These are phyloP conservation scores for Neopestalotiopsis sp. DNA, from an alignment of 2,329 filamentous ascomycete species.

Conservation along the genomic window DNA sequence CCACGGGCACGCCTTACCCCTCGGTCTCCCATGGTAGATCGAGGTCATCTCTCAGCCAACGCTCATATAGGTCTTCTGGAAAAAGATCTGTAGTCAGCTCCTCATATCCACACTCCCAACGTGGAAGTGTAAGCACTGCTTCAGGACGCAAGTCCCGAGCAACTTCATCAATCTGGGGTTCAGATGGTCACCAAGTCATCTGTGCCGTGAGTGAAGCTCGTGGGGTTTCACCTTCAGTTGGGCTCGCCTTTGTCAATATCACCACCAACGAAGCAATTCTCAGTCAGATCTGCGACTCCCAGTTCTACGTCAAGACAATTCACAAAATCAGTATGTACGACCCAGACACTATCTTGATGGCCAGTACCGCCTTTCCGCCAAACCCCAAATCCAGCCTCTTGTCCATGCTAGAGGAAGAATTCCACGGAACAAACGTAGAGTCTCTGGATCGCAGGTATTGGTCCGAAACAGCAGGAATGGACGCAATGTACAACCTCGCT, in stretches of 20 bases:
- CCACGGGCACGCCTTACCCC: constrained; percentile 28
- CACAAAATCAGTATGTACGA: constrained; percentile 85
- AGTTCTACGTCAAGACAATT: constrained; percentile 87
- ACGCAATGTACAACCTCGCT: constrained; percentile 80
- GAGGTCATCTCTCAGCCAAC: constrained; percentile 31
- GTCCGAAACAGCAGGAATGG: constrained; percentile 79
- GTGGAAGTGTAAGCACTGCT: constrained; percentile 41
- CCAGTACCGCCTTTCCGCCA: constrained; percentile 69
- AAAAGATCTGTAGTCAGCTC: constrained; percentile 34
- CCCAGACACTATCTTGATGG: constrained; percentile 80
- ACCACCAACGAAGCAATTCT: constrained; percentile 84
- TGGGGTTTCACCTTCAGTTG: constrained; percentile 84
- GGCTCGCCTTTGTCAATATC: constrained; percentile 86
- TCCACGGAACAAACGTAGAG: constrained; percentile 66
- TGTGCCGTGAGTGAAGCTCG: constrained; percentile 89
- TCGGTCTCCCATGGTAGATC: constrained; percentile 23
- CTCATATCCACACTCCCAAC: constrained; percentile 29
- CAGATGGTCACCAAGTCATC: constrained; percentile 73
- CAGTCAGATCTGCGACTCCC: constrained; percentile 91
- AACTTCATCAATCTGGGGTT: constrained; percentile 47
- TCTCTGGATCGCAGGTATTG: constrained; percentile 80
- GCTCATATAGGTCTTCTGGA: constrained; percentile 32
- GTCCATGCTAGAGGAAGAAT: constrained; percentile 74
- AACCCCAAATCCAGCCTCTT: constrained; percentile 76
- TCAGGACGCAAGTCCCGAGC: constrained; percentile 53